phyloP scores from a whole-genome alignment of 2,329 filamentous ascomycete species.

The Epichloe brachyelytri region DNA sequence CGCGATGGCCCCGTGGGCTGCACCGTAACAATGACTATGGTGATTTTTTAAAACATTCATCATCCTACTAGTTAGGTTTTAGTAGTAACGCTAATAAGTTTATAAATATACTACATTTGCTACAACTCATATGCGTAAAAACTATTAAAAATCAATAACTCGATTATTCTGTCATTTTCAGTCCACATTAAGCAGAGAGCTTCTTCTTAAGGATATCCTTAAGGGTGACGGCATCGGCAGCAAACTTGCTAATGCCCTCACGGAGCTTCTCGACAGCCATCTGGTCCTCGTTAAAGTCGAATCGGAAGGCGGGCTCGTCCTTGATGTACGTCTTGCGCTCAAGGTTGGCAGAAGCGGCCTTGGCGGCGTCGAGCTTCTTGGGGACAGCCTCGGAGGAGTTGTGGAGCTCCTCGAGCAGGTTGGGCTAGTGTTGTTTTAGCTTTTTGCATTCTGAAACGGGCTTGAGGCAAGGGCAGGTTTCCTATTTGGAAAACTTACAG shows the following conservation, averaged over 20 bases:
- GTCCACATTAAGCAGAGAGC: conserved; percentile 38
- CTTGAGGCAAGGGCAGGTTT: conserved; percentile 10
- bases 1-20: too few species aligned
- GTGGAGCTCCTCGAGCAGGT: conserved; percentile 84
- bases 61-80: too few species aligned
- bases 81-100: too few species aligned
- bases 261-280: conserved; percentile 99
- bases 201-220: conserved; percentile 87
- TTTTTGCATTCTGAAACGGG: background rate
- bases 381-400: conserved; percentile 73
- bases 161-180: background rate
- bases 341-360: conserved; percentile 57
- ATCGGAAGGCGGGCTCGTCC: conserved; percentile 85
- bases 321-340: conserved; percentile 85
- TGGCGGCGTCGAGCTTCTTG: conserved; percentile 75
- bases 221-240: conserved; percentile 84
- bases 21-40: too few species aligned
- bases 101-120: too few species aligned
- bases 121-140: too few species aligned
- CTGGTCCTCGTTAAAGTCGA: conserved; percentile 98
- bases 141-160: too few species aligned
- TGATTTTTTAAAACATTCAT: too few species aligned
- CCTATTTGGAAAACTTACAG: conserved; percentile 40
- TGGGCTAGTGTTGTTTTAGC: conserved; percentile 44
- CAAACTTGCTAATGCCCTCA: conserved; percentile 99